These are phyloP conservation scores for Yamadazyma tumulicola DNA, from an alignment of 805 yeast genomes.

Conservation along the genomic window DNA sequence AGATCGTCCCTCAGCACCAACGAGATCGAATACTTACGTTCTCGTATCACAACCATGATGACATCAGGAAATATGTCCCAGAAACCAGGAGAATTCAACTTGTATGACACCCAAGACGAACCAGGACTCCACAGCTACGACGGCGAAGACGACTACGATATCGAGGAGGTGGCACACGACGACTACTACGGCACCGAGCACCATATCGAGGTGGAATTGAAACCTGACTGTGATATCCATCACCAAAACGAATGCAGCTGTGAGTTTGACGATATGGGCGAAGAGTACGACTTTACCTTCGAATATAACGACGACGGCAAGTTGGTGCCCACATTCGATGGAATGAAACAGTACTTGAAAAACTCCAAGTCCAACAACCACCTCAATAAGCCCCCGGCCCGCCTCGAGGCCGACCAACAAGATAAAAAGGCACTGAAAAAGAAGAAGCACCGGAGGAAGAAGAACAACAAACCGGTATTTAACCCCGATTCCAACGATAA, in stretches of 20 bases:
- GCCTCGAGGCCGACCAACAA: slow-evolving; percentile 5
- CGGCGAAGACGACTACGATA: slow-evolving; percentile 31
- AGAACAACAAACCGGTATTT: slow-evolving; percentile 6
- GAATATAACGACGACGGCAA: slow-evolving; percentile 42
- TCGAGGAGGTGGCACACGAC: slow-evolving; percentile 31
- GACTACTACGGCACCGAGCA: slow-evolving; percentile 32
- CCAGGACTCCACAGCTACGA: slow-evolving; percentile 31
- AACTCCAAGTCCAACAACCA: slow-evolving; percentile 12
- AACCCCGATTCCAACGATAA: slow-evolving; percentile 10
- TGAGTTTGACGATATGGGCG: slow-evolving; percentile 26
- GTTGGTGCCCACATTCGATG: slow-evolving; percentile 35
- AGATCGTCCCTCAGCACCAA: slow-evolving; percentile 9
- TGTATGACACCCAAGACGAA: slow-evolving; percentile 38
- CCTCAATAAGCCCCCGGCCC: slow-evolving; percentile 17
- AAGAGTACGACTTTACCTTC: slow-evolving; percentile 43
- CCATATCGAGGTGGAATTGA: slow-evolving; percentile 41
- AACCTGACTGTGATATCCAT: slow-evolving; percentile 30
- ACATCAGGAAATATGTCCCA: too few relatives aligned
- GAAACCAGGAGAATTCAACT: slow-evolving; percentile 21
- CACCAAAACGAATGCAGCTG: slow-evolving; percentile 26
- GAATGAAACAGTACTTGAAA: slow-evolving; percentile 11
- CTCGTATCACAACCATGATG: slow-evolving; percentile 24
- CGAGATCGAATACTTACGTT: slow-evolving; percentile 27
- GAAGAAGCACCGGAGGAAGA: slow-evolving; percentile 12
- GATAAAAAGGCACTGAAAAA: slow-evolving; percentile 20